phyloP scores from a whole-genome alignment of 768 basidiomycete genomes.

The Tulasnella sp. region DNA sequence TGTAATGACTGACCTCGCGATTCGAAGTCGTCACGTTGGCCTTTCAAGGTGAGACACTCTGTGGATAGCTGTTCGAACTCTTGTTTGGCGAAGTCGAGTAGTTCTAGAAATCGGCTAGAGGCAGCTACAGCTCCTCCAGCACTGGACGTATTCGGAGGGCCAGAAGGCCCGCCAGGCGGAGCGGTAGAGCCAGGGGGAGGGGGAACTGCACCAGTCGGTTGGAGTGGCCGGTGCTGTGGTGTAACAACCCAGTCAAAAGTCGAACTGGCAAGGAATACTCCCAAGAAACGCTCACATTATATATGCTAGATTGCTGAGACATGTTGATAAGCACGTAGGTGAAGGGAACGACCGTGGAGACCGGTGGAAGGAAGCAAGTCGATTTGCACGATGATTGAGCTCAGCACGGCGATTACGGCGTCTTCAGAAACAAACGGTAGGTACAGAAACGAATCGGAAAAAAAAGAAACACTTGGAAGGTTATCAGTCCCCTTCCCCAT shows the following conservation, averaged over 20 bases:
- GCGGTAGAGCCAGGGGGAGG: constrained; percentile 22
- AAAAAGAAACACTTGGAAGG: neutral
- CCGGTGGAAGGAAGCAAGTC: too few relatives aligned
- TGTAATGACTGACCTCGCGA: constrained; percentile 51
- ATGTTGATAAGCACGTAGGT: too few relatives aligned
- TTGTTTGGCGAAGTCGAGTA: constrained; percentile 65
- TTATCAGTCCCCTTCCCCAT: neutral
- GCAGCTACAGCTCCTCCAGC: neutral
- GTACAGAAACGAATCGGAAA: neutral
- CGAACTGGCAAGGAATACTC: too few relatives aligned
- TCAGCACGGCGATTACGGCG: too few relatives aligned
- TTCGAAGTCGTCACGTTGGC: constrained; percentile 83
- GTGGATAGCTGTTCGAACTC: constrained; percentile 69
- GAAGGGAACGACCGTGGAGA: too few relatives aligned
- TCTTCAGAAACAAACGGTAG: too few relatives aligned
- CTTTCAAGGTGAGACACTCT: constrained; percentile 55
- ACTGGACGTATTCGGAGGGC: neutral
- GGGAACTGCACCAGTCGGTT: constrained; percentile 27
- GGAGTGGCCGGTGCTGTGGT: constrained; percentile 33
- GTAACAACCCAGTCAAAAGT: too few relatives aligned
- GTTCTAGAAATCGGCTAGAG: constrained; percentile 51
- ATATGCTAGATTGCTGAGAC: too few relatives aligned
- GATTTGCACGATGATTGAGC: too few relatives aligned
- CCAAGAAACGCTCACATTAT: too few relatives aligned
- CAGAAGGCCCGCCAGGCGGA: neutral